Base-by-base conservation (phyloP, 2,329 filamentous ascomycete species). In the Pleoardoris graminearum region DNA sequence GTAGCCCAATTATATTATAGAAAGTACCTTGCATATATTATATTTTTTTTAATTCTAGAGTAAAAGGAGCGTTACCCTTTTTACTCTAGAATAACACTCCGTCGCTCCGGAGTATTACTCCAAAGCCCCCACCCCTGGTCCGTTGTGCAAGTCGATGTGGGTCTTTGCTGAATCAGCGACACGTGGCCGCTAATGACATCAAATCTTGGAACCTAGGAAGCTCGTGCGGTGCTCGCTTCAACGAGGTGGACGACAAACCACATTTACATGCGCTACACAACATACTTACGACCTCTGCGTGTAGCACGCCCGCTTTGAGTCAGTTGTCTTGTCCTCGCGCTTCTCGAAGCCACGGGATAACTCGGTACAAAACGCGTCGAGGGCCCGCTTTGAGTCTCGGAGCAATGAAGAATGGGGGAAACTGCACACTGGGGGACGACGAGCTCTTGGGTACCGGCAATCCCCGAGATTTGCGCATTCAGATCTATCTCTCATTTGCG, bases 401-500 rank as follows among this genome's bases (percentile, higher is more conserved):
- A 58, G 57, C 56, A 42, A 70, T 69, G 65, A 57, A 52, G 48
- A 29, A 61, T 47, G 27, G 59, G 48, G 55, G 51, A 25, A 41
- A 51, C 1, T 67, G 48, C 39, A 30, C 25, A 43, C 17, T 27
- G 59, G 39, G 12, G 42, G 22, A 16, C 19, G 59, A 65, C 19
- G 71, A 72, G 63, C 68, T 8, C 63, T 59, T 33, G 75, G 74
- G 52, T 63, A 56, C n/a, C 59, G 14, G 14, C 39, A 72, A 68
- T 41, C 72, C 74, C 21, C 72, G 77, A 58, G 79, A 81, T 62
- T 76, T 79, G 2, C 73, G 73, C 17, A 77, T 82, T 45, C 90
- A 95, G 76, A 81, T 91, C 46, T 81, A 85, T 53, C 79, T 95
- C 63, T 93, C 90, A 7, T 70, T 89, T 36, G 76, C 81, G 4